A percentile compares a stretch with the other conserved stretches of the same genome.
phyloP scores from a whole-genome alignment of 768 basidiomycete genomes.

The Clavaria fumosa region DNA sequence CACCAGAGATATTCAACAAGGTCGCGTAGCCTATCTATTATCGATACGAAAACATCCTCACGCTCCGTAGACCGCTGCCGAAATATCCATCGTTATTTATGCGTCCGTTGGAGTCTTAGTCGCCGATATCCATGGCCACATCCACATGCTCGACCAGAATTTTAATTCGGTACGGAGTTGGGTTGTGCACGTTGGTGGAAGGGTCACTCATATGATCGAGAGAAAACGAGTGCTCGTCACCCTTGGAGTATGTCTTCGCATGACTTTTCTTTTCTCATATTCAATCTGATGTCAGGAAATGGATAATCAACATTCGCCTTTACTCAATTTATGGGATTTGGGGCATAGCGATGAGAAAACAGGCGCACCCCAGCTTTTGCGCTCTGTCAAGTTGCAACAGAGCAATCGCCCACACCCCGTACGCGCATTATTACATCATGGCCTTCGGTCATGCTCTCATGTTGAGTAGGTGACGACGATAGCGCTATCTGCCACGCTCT shows the following conservation, averaged over 20 bases:
- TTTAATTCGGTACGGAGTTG: conserved; percentile 62
- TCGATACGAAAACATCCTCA: conserved; percentile 4
- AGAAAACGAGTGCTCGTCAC: conserved; percentile 71
- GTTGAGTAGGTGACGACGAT: conserved; percentile 51
- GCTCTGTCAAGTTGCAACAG: conserved; percentile 64
- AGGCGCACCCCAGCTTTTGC: conserved; percentile 44
- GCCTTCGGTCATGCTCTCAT: background rate
- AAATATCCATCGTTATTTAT: conserved; percentile 55
- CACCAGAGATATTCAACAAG: conserved; percentile 68
- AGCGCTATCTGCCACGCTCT: conserved; percentile 60
- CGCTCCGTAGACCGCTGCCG: conserved; percentile 34
- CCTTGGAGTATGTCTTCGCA: conserved; percentile 50
- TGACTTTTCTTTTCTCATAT: conserved; percentile 3
- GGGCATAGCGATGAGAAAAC: conserved; percentile 52
- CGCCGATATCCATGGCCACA: conserved; percentile 74
- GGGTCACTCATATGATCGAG: conserved; percentile 82
- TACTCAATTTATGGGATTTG: conserved; percentile 86
- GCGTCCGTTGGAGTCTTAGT: conserved; percentile 57
- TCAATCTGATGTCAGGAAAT: conserved; percentile 46
- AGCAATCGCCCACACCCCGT: conserved; percentile 71
- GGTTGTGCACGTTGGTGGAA: conserved; percentile 64
- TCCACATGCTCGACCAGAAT: conserved; percentile 60
- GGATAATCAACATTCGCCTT: conserved; percentile 42
- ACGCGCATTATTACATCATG: conserved; percentile 9
- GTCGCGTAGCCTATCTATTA: background rate